Percentiles rank a stretch among this genome's conserved stretches.
Conservation (phyloP, 2,329 filamentous ascomycete genomes). For the Monilinia fructigena region DNA sequence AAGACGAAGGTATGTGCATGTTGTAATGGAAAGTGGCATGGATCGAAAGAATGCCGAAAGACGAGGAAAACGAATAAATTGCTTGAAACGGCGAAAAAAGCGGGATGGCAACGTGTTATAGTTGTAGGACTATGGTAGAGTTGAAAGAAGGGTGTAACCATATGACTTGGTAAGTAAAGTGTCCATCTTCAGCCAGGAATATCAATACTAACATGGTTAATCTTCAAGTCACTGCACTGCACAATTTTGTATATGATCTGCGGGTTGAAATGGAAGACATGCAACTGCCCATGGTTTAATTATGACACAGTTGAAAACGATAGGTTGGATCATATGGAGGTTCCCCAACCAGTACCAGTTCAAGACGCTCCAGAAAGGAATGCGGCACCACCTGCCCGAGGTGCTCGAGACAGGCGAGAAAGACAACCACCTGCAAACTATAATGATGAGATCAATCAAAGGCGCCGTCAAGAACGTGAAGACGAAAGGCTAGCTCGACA, state of each 20-base stretch:
- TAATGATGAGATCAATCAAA: constrained; percentile 40
- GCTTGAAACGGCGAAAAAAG: constrained; percentile 62
- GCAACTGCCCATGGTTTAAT: constrained; percentile 79
- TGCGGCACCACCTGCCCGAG: constrained; percentile 30
- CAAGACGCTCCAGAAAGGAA: constrained; percentile 24
- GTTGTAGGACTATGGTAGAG: constrained; percentile 72
- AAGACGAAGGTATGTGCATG: constrained; percentile 69
- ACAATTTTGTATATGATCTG: constrained; percentile 87
- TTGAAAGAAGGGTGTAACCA: constrained; percentile 82
- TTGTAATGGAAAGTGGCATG: constrained; percentile 76
- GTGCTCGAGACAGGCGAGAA: constrained; percentile 42
- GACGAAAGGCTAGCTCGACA: constrained; percentile 53
- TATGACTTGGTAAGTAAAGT: constrained; percentile 74
- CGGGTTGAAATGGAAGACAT: constrained; percentile 77
- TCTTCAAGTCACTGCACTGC: constrained; percentile 66
- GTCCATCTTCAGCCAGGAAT: constrained; percentile 1
- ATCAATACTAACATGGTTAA: constrained; percentile 28
- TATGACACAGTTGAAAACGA: constrained; percentile 56
- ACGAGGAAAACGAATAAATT: constrained; percentile 64
- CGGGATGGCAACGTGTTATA: constrained; percentile 77
- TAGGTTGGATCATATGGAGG: constrained; percentile 52
- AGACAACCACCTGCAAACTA: constrained; percentile 36
- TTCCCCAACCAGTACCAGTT: constrained; percentile 39
- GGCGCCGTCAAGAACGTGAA: constrained; percentile 46
- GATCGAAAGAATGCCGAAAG: constrained; percentile 64